A percentile compares a stretch with the other conserved stretches of the same genome.
Conservation (phyloP, 2,329 filamentous ascomycete species). For the Helotiales sp. region DNA sequence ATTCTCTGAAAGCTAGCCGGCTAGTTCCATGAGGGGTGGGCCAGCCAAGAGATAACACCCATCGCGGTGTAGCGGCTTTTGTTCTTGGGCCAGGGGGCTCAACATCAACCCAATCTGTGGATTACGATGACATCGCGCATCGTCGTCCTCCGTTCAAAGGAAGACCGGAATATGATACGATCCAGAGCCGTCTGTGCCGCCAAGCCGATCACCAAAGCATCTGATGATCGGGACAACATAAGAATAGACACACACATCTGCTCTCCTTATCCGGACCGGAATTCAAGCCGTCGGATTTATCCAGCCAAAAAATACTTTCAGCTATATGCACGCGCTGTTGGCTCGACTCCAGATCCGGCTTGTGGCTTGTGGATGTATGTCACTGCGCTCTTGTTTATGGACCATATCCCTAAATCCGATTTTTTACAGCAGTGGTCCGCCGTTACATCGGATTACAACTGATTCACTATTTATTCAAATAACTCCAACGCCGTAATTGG, state of each 20-base stretch:
- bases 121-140: neutral
- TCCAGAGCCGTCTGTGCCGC: neutral
- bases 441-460: neutral
- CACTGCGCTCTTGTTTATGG: neutral
- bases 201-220: neutral
- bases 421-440: neutral
- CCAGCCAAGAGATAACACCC: slow-evolving; percentile 2
- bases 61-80: neutral
- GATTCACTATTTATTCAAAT: too few species aligned
- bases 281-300: neutral
- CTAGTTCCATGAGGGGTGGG: neutral
- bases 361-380: too few species aligned
- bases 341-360: neutral
- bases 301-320: neutral
- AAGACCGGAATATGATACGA: neutral
- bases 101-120: neutral
- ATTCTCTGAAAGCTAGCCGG: too few species aligned
- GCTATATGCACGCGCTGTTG: neutral
- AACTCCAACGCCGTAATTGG: too few species aligned
- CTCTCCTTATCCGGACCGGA: neutral
- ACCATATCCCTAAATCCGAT: neutral
- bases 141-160: neutral
- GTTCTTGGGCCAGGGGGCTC: neutral
- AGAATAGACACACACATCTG: neutral
- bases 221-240: neutral